phyloP scores from a whole-genome alignment of 2,329 filamentous ascomycete species.

The Stachybotrys elegans region DNA sequence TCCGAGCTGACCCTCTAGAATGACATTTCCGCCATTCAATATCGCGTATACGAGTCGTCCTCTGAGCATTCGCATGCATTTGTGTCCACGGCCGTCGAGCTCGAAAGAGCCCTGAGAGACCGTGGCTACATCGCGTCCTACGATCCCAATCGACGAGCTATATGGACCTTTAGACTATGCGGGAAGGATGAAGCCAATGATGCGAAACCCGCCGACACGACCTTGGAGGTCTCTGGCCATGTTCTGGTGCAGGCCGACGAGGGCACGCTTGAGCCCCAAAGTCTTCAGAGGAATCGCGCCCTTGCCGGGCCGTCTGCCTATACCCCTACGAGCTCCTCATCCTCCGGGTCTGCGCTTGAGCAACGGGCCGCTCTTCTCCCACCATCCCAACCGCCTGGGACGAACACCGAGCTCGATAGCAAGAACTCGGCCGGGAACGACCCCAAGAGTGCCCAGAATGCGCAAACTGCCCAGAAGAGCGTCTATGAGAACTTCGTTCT shows the following conservation, averaged over 20 bases:
- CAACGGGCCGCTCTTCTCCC: constrained; percentile 14
- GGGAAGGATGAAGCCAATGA: constrained; percentile 32
- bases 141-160: constrained; percentile 41
- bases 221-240: constrained; percentile 38
- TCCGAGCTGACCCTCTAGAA: constrained; percentile 35
- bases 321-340: constrained; percentile 42
- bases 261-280: constrained; percentile 44
- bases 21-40: constrained; percentile 51
- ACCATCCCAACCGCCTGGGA: constrained; percentile 5
- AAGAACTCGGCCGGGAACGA: constrained; percentile 22
- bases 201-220: constrained; percentile 28
- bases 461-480: constrained; percentile 28
- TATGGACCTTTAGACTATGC: constrained; percentile 51
- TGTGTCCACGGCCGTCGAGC: constrained; percentile 41
- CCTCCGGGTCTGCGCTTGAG: constrained; percentile 35
- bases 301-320: constrained; percentile 33
- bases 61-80: constrained; percentile 38
- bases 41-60: constrained; percentile 49
- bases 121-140: constrained; percentile 50
- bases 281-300: constrained; percentile 39
- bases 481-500: constrained; percentile 51
- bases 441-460: constrained; percentile 14
- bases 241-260: constrained; percentile 42
- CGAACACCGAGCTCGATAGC: too few species aligned
- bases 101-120: constrained; percentile 45